Conservation (phyloP, 257 asterid species). For the Gynochthodes officinalis region DNA sequence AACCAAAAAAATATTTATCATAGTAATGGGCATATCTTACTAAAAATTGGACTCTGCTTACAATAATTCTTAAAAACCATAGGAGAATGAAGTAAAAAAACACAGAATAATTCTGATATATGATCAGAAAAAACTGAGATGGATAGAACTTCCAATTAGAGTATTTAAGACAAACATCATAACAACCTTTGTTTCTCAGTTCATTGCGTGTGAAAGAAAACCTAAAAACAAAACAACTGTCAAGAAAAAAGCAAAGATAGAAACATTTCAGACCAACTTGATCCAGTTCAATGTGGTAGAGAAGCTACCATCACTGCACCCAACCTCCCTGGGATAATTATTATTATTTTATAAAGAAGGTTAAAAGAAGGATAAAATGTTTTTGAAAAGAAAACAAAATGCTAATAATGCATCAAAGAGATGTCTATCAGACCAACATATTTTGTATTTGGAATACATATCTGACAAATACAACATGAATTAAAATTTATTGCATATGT, state of each 20-base stretch:
- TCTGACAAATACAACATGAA: neutral
- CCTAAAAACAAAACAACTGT: neutral
- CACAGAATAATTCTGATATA: neutral
- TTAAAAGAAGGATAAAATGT: neutral
- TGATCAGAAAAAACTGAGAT: neutral
- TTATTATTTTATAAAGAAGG: no score
- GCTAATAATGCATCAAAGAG: neutral
- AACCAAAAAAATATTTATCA: neutral
- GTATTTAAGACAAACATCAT: neutral
- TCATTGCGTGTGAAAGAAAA: neutral
- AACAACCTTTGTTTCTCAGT: neutral
- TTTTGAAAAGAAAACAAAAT: neutral
- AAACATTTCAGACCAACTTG: no score
- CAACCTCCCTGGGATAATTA: no score
- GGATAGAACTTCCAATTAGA: neutral
- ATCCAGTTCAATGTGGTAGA: no score
- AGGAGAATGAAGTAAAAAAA: neutral
- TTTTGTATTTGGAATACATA: neutral
- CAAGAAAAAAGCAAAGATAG: neutral
- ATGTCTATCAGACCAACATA: conserved; percentile 3
- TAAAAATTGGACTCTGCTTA: neutral
- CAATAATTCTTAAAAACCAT: neutral
- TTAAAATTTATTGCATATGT: conserved; percentile 2
- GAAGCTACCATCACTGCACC: no score
- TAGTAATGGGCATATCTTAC: neutral